Evolutionary conservation across 2,329 filamentous ascomycete species (phyloP), one percentile per base, ranked within the genome.

Genomic region (Monascus ruber): DNA sequence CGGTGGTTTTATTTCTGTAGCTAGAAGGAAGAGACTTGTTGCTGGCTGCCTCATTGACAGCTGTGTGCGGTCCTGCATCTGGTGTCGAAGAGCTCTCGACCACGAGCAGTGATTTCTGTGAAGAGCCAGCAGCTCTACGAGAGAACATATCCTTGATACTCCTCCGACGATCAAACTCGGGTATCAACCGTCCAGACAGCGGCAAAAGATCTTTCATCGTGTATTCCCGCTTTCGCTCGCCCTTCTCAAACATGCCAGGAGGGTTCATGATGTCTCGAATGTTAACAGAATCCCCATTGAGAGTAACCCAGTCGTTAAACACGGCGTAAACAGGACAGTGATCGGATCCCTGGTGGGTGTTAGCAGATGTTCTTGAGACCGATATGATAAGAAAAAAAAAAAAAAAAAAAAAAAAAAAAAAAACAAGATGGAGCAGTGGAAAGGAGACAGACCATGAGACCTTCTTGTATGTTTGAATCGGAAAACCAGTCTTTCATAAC

Each of bases 141-240:
- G 70, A 70, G 56, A 96, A 95, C 91, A 98, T 96, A 54, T 94
- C 87, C 50, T 82, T 85, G 54, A 98, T 95, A 56, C 71, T 94
- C 48, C 77, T 76, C 17, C 91, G 77, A 42, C 81, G 80, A 54
- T 88, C 78, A 50, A 96, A 96, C 51, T 95, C 88, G 1, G 86
- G 82, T 40, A 95, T 82, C 6, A 93, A 71, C 55, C 79, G 86
- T 1, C 83, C 88, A 24, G 88, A 96, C 40, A 83, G 70, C 2
- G 83, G 74, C 7, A 89, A 72, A 0, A 83, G 62, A 49, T 85
- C 43, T 49, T 79, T 82, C 3, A 69, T 54, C 7, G 70, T 72
- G 72, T 83, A 88, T 10, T 84, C 76, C 41, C 76, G 70, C 42
- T 78, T 62, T 8, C 84, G 76, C 36, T 74, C 55, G 3, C 85